These are phyloP conservation scores for Meyerozyma carpophila DNA, from an alignment of 1,139 yeast genomes.

Conservation along the genomic window DNA sequence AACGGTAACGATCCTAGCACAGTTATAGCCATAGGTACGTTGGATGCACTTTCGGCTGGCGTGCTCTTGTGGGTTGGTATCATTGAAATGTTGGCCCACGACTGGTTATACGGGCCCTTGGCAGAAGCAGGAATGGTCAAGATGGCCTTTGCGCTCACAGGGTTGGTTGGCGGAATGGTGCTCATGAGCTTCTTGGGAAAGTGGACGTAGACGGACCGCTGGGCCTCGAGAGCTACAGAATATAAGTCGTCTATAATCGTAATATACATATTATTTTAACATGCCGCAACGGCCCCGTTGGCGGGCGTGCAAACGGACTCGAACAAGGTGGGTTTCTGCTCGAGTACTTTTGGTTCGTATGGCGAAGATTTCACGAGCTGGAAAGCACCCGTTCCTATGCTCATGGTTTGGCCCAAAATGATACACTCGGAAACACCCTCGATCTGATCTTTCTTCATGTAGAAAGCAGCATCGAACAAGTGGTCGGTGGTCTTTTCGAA, in stretches of 20 bases:
- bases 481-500: conserved; percentile 99
- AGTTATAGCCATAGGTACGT: conserved; percentile 26
- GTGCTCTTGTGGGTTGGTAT: conserved; percentile 30
- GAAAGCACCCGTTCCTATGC: conserved; percentile 96
- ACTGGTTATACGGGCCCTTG: conserved; percentile 25
- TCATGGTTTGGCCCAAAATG: conserved; percentile 95
- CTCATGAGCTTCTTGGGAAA: conserved; percentile 37
- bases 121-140: neutral
- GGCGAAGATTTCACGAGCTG: conserved; percentile 64
- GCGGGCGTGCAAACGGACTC: conserved; percentile 26
- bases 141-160: conserved; percentile 11
- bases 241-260: neutral
- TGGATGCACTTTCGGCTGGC: conserved; percentile 32
- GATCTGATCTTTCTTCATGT: conserved; percentile 90
- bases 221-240: neutral
- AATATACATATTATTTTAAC: neutral
- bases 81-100: conserved; percentile 29
- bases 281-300: conserved; percentile 2
- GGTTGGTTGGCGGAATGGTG: conserved; percentile 25
- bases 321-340: conserved; percentile 53
- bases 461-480: conserved; percentile 95
- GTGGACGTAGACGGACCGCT: conserved; percentile 40
- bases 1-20: conserved; percentile 27
- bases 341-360: conserved; percentile 38
- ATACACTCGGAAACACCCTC: conserved; percentile 99